A percentile compares a stretch with the other conserved stretches of the same genome.
phyloP scores from a whole-genome alignment of 352 stramenopile species.

The Phytophthora citrophthora region DNA sequence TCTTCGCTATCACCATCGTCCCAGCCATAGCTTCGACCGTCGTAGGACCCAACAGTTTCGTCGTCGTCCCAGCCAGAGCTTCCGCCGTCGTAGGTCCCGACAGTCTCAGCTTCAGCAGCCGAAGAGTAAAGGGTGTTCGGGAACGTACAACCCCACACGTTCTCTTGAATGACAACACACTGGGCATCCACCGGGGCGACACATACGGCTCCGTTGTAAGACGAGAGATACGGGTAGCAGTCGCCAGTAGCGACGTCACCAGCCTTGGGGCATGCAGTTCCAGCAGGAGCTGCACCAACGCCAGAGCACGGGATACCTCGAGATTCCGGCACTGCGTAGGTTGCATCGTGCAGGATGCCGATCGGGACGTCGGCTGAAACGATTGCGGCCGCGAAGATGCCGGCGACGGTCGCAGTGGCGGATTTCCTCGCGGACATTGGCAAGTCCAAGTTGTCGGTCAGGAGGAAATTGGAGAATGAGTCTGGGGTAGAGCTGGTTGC shows the following conservation, averaged over 20 bases:
- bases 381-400: background rate
- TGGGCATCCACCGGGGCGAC: slow-evolving; percentile 4
- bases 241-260: background rate
- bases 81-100: background rate
- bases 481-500: too few species aligned
- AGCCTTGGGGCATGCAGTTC: background rate
- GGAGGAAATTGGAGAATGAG: too few species aligned
- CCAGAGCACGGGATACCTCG: background rate
- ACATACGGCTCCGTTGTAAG: background rate
- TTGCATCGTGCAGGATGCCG: background rate
- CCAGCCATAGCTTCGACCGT: background rate
- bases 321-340: background rate
- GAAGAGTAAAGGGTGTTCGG: slow-evolving; percentile 15
- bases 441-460: too few species aligned
- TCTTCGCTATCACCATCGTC: background rate
- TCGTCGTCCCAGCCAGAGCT: background rate
- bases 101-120: slow-evolving; percentile 4
- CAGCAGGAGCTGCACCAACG: background rate
- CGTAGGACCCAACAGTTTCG: background rate
- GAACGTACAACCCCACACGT: slow-evolving; percentile 3
- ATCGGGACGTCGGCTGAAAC: background rate
- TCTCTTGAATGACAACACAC: background rate
- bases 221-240: background rate
- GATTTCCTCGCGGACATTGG: too few species aligned
- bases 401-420: background rate